Percentiles rank a stretch among this genome's conserved stretches.
Conservation (phyloP, 768 basidiomycete species). For the Imleria badia region DNA sequence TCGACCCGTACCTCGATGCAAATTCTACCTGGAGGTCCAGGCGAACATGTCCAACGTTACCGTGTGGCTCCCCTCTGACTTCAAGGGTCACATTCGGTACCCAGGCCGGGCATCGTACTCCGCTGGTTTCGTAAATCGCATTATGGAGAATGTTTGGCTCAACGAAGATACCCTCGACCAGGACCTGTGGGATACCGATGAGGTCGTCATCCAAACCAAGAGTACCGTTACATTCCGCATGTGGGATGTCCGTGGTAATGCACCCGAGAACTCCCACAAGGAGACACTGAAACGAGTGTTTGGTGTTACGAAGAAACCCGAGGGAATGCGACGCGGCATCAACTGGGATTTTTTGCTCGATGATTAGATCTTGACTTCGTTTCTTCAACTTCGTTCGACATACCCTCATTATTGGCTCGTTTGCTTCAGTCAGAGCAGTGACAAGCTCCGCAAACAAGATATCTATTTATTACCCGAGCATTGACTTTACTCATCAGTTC, state of each 20-base stretch:
- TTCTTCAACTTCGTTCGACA: constrained; percentile 14
- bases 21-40: constrained; percentile 64
- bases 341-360: constrained; percentile 83
- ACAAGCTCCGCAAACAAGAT: constrained; percentile 9
- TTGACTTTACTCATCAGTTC: constrained; percentile 12
- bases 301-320: constrained; percentile 52
- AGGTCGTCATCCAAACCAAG: constrained; percentile 59
- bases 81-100: constrained; percentile 64
- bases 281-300: constrained; percentile 67
- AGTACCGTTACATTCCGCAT: constrained; percentile 69
- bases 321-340: constrained; percentile 44
- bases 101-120: constrained; percentile 57
- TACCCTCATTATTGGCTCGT: constrained; percentile 1
- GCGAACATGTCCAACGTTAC: constrained; percentile 69
- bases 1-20: constrained; percentile 51
- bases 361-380: constrained; percentile 39
- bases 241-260: constrained; percentile 72
- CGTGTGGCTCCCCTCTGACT: constrained; percentile 78
- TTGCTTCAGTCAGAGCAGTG: constrained; percentile 10
- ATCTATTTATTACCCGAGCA: constrained; percentile 19
- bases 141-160: constrained; percentile 52
- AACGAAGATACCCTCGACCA: constrained; percentile 40
- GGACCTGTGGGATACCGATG: constrained; percentile 48
- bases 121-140: constrained; percentile 70
- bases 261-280: constrained; percentile 60